These are phyloP conservation scores for Taiozyma sp. DNA, from an alignment of 1,139 yeast genomes.

Conservation along the genomic window DNA sequence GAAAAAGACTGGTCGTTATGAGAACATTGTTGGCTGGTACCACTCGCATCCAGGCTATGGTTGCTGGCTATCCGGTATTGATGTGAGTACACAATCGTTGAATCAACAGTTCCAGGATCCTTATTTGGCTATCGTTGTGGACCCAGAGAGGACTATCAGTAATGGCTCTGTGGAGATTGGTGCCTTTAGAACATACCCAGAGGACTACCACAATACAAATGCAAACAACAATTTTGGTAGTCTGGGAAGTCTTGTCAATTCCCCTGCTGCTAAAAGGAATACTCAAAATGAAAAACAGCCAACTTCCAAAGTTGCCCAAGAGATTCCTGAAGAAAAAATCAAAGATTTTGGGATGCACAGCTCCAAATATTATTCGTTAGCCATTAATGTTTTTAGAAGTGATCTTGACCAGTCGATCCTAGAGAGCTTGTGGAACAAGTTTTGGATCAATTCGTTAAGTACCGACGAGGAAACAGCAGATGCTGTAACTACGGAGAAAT, in stretches of 20 bases:
- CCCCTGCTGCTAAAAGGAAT: slow-evolving; percentile 10
- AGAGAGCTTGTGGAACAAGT: slow-evolving; percentile 42
- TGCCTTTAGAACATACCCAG: slow-evolving; percentile 81
- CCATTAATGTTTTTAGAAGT: slow-evolving; percentile 59
- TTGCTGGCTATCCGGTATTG: slow-evolving; percentile 89
- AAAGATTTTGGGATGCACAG: slow-evolving; percentile 72
- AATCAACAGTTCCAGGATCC: slow-evolving; percentile 92
- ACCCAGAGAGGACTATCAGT: slow-evolving; percentile 66
- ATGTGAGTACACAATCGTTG: slow-evolving; percentile 79
- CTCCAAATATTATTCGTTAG: slow-evolving; percentile 65
- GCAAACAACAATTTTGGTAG: slow-evolving; percentile 6
- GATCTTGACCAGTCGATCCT: slow-evolving; percentile 45
- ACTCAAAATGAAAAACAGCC: slow-evolving; percentile 3
- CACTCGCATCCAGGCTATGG: slow-evolving; percentile 98
- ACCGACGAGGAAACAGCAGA: slow-evolving; percentile 23
- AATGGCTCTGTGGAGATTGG: slow-evolving; percentile 81
- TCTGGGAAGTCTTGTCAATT: slow-evolving; percentile 11
- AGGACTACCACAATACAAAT: slow-evolving; percentile 28
- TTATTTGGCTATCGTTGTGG: slow-evolving; percentile 82
- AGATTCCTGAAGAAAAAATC: slow-evolving; percentile 42
- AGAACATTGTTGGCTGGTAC: slow-evolving; percentile 87
- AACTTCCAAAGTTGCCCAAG: neutral
- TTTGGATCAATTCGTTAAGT: slow-evolving; percentile 41
- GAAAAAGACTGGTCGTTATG: slow-evolving; percentile 46
- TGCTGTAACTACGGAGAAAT: slow-evolving; percentile 25